Conservation (phyloP, 1,284 basidiomycete species). For the Cutaneotrichosporon cutaneum region DNA sequence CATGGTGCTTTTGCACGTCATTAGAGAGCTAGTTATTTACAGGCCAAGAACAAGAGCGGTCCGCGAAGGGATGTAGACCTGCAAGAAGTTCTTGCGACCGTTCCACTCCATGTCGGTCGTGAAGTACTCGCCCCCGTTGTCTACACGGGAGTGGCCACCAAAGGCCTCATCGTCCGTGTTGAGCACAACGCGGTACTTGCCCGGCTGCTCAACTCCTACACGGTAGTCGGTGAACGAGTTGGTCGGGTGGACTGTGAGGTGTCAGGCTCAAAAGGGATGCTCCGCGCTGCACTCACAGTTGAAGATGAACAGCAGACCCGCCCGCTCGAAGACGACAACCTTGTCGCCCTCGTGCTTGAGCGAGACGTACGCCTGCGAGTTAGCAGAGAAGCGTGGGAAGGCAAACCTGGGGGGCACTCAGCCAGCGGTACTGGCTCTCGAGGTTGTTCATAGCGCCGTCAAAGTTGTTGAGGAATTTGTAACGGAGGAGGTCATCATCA, state of each 20-base stretch:
- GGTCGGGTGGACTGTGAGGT: slow-evolving; percentile 65
- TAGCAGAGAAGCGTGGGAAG: neutral
- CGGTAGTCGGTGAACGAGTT: slow-evolving; percentile 90
- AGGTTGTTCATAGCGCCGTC: slow-evolving; percentile 89
- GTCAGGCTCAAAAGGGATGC: neutral
- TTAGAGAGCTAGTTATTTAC: neutral
- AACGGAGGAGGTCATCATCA: slow-evolving; percentile 80
- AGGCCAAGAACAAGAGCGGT: slow-evolving; percentile 68
- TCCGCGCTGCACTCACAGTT: slow-evolving; percentile 64
- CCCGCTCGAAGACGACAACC: slow-evolving; percentile 89
- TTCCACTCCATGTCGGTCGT: slow-evolving; percentile 92
- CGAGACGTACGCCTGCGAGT: slow-evolving; percentile 75
- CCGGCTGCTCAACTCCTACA: slow-evolving; percentile 79
- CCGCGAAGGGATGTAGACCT: slow-evolving; percentile 78
- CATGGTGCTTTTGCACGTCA: neutral
- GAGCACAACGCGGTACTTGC: slow-evolving; percentile 80
- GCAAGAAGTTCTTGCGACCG: slow-evolving; percentile 78
- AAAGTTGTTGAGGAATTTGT: slow-evolving; percentile 90
- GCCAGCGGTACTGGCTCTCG: slow-evolving; percentile 79
- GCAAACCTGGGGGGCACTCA: slow-evolving; percentile 72
- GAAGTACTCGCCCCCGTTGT: slow-evolving; percentile 65
- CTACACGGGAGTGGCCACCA: slow-evolving; percentile 84
- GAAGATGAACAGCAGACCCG: slow-evolving; percentile 88
- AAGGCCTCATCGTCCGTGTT: slow-evolving; percentile 82
- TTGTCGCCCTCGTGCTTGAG: slow-evolving; percentile 91